Evolutionary conservation across 805 yeast genomes (phyloP).

Genomic region (Pichia gijzeniarum): DNA sequence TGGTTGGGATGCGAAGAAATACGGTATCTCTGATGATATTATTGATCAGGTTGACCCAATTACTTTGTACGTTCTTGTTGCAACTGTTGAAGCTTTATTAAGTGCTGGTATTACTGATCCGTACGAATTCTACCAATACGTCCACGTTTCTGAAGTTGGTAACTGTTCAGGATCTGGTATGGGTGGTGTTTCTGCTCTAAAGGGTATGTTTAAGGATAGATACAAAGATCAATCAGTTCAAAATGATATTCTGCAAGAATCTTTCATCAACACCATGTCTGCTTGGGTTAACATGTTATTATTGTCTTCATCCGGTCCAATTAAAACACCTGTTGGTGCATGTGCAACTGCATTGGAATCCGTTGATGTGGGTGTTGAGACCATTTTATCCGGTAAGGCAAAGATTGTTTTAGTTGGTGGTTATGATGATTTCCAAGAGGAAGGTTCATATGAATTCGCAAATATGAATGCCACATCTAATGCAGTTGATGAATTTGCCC

Average conservation of each 20-base stretch:
- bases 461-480: slow-evolving; percentile 98
- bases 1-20: slow-evolving; percentile 94
- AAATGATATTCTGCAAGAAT: slow-evolving; percentile 95
- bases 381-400: slow-evolving; percentile 89
- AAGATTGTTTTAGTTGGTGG: slow-evolving; percentile 98
- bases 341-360: slow-evolving; percentile 99
- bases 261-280: slow-evolving; percentile 97
- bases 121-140: slow-evolving; percentile 96
- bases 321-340: slow-evolving; percentile 99
- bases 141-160: slow-evolving; percentile 97
- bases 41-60: slow-evolving; percentile 94
- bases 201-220: slow-evolving; percentile 97
- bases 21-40: slow-evolving; percentile 93
- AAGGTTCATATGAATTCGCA: slow-evolving; percentile 95
- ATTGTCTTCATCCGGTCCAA: slow-evolving; percentile 96
- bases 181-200: slow-evolving; percentile 98
- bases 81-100: slow-evolving; percentile 92
- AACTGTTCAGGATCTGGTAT: slow-evolving; percentile 99
- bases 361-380: slow-evolving; percentile 91
- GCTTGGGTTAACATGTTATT: slow-evolving; percentile 99
- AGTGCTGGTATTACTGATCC: slow-evolving; percentile 97
- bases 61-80: slow-evolving; percentile 85
- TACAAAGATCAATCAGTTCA: slow-evolving; percentile 90
- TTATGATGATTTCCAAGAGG: slow-evolving; percentile 99
- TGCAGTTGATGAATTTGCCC: slow-evolving; percentile 77